Conservation (phyloP, 257 asterid species). For the Nicotiana attenuata region DNA sequence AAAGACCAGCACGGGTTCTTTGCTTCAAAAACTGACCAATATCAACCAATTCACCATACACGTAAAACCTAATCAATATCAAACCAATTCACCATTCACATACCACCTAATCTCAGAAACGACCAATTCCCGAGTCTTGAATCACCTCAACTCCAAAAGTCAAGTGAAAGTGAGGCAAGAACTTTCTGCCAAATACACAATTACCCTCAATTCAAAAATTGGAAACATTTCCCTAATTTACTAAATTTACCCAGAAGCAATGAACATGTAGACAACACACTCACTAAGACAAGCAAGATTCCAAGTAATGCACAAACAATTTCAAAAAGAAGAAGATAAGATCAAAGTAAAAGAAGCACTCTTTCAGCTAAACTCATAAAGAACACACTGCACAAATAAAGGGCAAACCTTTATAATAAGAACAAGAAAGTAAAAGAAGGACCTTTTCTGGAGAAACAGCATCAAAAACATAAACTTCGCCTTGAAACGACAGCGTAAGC, state of each 20-base stretch:
- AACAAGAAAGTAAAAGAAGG: not conserved
- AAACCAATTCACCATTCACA: not conserved
- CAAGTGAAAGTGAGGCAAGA: not conserved
- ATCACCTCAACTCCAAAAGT: not conserved
- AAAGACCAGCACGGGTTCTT: not conserved
- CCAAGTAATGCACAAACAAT: not conserved
- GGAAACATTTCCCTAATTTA: not conserved
- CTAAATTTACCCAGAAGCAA: not conserved
- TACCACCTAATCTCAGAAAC: not conserved
- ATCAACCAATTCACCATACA: not conserved
- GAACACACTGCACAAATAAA: not conserved
- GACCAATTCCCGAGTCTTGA: not conserved
- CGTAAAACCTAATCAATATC: not conserved
- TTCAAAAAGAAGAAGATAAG: not conserved
- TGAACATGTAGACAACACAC: not conserved
- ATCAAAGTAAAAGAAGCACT: not conserved
- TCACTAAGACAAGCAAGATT: not conserved
- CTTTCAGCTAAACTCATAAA: not conserved
- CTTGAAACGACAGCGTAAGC: conserved; percentile 95
- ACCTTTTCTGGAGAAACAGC: conserved; percentile 95
- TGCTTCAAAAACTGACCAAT: not conserved
- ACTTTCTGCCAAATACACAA: not conserved
- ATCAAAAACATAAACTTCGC: conserved; percentile 90
- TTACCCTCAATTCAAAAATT: not conserved
- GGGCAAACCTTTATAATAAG: not conserved